phyloP scores from a whole-genome alignment of 805 yeast genomes.

The Suhomyces xylopsoci region DNA sequence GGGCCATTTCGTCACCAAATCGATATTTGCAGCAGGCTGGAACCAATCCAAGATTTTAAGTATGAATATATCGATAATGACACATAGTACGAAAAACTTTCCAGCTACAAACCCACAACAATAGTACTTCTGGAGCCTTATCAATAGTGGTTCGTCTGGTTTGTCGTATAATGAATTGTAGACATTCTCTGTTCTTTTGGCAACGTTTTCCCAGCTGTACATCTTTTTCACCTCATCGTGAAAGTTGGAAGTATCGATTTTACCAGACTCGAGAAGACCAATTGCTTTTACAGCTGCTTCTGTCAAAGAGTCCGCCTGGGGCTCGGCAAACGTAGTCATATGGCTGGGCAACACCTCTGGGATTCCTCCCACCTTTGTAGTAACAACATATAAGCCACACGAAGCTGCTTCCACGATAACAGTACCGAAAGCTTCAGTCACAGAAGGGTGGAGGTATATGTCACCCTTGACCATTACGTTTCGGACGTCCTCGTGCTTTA shows the following conservation, averaged over 20 bases:
- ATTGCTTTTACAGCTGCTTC: conserved; percentile 74
- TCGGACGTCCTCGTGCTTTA: conserved; percentile 88
- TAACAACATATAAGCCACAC: conserved; percentile 89
- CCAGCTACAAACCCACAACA: conserved; percentile 84
- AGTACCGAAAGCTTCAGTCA: conserved; percentile 98
- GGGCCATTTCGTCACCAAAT: conserved; percentile 80
- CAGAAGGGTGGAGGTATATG: conserved; percentile 86
- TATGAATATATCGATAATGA: conserved; percentile 73
- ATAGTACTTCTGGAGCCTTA: conserved; percentile 62
- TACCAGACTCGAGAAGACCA: conserved; percentile 48
- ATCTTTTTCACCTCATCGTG: conserved; percentile 73
- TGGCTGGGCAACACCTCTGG: conserved; percentile 92
- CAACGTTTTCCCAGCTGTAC: conserved; percentile 93
- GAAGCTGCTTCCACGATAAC: conserved; percentile 97
- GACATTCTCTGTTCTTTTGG: conserved; percentile 78
- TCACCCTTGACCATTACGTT: conserved; percentile 93
- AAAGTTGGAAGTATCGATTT: conserved; percentile 69
- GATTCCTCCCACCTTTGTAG: conserved; percentile 95
- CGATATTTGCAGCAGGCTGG: conserved; percentile 70
- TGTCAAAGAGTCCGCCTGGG: conserved; percentile 80
- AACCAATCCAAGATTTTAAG: conserved; percentile 61
- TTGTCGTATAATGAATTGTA: conserved; percentile 51
- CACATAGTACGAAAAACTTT: conserved; percentile 72
- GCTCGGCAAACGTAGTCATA: conserved; percentile 89
- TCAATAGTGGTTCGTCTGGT: conserved; percentile 51